Conservation (phyloP, 768 basidiomycete genomes). For the Panaeolus papilionaceus region DNA sequence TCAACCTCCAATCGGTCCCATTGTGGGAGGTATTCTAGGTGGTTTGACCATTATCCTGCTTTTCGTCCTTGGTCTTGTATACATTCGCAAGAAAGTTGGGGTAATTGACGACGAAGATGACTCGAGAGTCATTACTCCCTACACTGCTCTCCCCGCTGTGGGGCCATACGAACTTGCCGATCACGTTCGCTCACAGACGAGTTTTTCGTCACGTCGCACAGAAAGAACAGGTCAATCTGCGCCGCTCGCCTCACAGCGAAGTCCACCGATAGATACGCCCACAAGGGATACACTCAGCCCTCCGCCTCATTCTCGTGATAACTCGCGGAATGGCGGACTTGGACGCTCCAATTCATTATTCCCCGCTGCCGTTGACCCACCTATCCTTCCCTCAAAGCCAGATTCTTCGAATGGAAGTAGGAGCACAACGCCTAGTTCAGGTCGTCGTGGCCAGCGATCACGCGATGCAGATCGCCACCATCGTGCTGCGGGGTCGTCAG, state of each 20-base stretch:
- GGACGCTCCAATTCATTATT: neutral
- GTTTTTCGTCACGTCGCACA: neutral
- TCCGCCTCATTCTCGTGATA: neutral
- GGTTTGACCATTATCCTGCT: neutral
- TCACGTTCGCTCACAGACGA: conserved; percentile 2
- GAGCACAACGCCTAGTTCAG: neutral
- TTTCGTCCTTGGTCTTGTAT: neutral
- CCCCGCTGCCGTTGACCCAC: neutral
- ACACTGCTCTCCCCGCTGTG: neutral
- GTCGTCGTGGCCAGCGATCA: conserved; percentile 4
- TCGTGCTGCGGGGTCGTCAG: neutral
- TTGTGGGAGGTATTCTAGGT: conserved; percentile 2
- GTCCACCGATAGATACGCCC: neutral
- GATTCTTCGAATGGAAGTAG: neutral
- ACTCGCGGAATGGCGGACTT: neutral
- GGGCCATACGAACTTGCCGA: conserved; percentile 9
- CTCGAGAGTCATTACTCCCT: neutral
- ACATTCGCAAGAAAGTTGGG: conserved; percentile 5
- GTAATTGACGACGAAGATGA: neutral
- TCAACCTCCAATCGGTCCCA: neutral
- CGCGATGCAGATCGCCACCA: neutral
- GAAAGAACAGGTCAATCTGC: conserved; percentile 1
- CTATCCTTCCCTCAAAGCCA: neutral
- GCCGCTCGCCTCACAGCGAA: neutral
- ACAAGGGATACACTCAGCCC: neutral